Evolutionary conservation across 192 early-diverging fungal genomes (phyloP), one percentile per base, ranked within the genome.

Genomic region (Coemansia sp.): DNA sequence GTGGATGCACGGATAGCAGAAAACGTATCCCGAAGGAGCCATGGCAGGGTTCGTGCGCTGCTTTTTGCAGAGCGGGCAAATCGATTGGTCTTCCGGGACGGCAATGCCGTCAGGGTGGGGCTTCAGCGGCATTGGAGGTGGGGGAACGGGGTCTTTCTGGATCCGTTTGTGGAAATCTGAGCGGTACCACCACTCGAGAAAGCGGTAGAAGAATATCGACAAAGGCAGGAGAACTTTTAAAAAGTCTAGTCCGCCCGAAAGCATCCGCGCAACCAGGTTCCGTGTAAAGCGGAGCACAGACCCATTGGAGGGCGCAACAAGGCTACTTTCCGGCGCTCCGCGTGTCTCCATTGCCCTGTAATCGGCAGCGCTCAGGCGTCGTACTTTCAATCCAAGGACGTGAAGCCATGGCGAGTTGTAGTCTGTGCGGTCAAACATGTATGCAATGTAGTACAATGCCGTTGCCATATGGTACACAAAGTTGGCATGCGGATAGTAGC

Each of bases 111-210:
- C 83, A 0, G 87, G 82, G 61, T 95, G 89, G 21, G 93, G 93
- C 85, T 84, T 79, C 12, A 92, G 75, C 30, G 87, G 85, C 65
- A 86, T 85, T 4, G 95, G 95, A 15, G 95, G 91, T 46, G 91
- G 86, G 8, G 95, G 89, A 21, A 86, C 73, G 6, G 86, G 87
- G 67, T 65, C 62, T 67, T 68, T 72, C 77, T 73, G 78, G n/a
- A 69, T 58, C 24, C 59, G 58, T 26, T 87, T 85, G 71, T 90
- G 87, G 60, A 91, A 94, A 64, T 94, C 93, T 14, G 90, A 91
- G 33, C 89, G 85, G 73, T 95, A 93, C 95, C 95, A 98, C 96
- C 96, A 98, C 77, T 97, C 96, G 62, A 95, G 72, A 72, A 98
- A 98, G 62, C 91, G 91, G 82, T 91, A 96, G 73, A 94, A 91